phyloP scores from a whole-genome alignment of 495 filamentous ascomycete genomes.

The Podospora comata region DNA sequence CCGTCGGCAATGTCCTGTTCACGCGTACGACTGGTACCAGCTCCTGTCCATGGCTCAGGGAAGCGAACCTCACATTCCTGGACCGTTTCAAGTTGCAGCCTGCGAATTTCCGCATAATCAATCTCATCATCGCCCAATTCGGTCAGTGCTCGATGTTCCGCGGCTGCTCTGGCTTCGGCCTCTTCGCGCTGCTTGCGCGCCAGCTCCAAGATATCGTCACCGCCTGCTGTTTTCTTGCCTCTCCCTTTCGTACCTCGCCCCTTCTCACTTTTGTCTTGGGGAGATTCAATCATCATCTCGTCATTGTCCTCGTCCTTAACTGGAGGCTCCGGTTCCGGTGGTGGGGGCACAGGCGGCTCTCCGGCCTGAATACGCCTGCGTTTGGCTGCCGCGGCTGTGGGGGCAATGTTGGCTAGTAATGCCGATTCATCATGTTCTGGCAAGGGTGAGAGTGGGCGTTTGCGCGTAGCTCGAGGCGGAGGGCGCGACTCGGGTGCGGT shows the following conservation, averaged over 20 bases:
- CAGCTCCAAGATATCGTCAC: slow-evolving; percentile 65
- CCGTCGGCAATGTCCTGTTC: slow-evolving; percentile 49
- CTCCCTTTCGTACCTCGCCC: slow-evolving; percentile 38
- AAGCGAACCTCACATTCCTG: slow-evolving; percentile 69
- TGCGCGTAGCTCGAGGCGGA: slow-evolving; percentile 39
- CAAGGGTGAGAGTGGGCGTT: slow-evolving; percentile 39
- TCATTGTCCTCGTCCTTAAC: slow-evolving; percentile 17
- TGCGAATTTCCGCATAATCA: slow-evolving; percentile 67
- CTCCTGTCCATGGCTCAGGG: slow-evolving; percentile 16
- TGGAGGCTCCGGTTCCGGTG: slow-evolving; percentile 19
- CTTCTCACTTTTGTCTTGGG: slow-evolving; percentile 19
- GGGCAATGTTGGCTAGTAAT: slow-evolving; percentile 62
- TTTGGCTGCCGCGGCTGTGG: slow-evolving; percentile 70
- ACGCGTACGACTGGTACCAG: slow-evolving; percentile 26
- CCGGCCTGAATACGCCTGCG: slow-evolving; percentile 56
- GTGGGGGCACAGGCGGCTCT: slow-evolving; percentile 35
- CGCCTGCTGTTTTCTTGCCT: slow-evolving; percentile 44
- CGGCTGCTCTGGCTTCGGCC: slow-evolving; percentile 58
- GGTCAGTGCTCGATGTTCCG: slow-evolving; percentile 57
- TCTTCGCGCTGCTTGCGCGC: slow-evolving; percentile 65
- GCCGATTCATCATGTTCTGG: slow-evolving; percentile 45
- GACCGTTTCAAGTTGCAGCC: slow-evolving; percentile 60
- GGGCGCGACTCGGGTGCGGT: slow-evolving; percentile 15
- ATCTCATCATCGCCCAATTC: slow-evolving; percentile 54
- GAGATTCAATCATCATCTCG: slow-evolving; percentile 19